These are phyloP conservation scores for Wallemia ichthyophaga DNA, from an alignment of 1,284 basidiomycete species.

Conservation along the genomic window DNA sequence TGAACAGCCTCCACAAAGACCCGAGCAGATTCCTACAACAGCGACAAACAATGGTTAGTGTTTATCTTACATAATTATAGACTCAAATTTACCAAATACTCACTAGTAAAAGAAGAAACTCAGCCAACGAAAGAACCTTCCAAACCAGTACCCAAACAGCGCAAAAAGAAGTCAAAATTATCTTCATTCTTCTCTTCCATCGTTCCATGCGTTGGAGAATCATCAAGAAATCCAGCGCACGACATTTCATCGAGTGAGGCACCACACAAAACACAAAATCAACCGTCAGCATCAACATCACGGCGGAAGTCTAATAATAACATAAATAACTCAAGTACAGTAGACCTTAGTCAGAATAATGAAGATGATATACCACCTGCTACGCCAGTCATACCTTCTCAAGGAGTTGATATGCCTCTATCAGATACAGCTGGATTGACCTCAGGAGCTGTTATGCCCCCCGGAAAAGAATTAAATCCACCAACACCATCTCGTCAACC, in stretches of 20 bases:
- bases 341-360: neutral
- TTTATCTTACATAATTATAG: neutral
- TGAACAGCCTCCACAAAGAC: neutral
- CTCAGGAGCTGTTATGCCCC: conserved; percentile 35
- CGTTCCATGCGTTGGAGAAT: neutral
- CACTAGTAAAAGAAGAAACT: neutral
- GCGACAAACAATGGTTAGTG: neutral
- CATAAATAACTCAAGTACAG: no score
- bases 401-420: neutral
- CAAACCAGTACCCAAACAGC: neutral
- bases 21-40: neutral
- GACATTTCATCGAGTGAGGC: neutral
- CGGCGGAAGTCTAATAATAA: neutral
- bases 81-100: neutral
- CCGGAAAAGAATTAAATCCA: conserved; percentile 26
- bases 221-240: neutral
- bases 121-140: neutral
- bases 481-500: conserved; percentile 6
- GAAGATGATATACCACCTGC: neutral
- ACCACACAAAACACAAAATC: neutral
- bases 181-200: neutral
- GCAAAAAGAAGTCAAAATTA: neutral
- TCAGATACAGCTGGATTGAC: conserved; percentile 30
- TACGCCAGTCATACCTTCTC: neutral
- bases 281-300: neutral